Conservation (phyloP, 768 basidiomycete genomes). For the Boletus vermiculosoides region DNA sequence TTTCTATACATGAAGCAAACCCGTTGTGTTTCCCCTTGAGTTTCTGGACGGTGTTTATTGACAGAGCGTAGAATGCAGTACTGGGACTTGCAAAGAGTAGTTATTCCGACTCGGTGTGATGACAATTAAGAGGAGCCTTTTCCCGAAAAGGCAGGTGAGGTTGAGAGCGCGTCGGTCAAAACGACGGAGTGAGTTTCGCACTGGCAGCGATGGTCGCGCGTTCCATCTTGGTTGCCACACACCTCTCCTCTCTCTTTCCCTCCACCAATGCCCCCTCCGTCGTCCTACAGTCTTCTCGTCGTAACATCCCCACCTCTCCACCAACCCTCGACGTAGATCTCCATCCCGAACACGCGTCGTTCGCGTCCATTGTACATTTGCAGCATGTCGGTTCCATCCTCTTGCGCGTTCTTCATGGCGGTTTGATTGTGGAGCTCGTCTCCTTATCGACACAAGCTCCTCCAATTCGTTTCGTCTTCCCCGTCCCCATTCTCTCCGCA, state of each 20-base stretch:
- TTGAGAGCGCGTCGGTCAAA: background rate
- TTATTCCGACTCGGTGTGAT: no score
- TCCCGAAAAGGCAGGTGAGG: conserved; percentile 27
- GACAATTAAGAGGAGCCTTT: background rate
- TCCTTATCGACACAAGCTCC: conserved; percentile 65
- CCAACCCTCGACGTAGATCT: conserved; percentile 39
- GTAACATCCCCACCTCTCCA: conserved; percentile 49
- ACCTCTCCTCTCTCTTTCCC: conserved; percentile 64
- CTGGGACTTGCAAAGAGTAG: no score
- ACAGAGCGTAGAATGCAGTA: no score
- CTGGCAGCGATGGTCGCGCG: conserved; percentile 24
- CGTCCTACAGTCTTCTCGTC: conserved; percentile 58
- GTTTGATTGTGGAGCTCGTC: conserved; percentile 70
- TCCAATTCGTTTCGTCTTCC: conserved; percentile 77
- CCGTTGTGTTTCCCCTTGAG: no score
- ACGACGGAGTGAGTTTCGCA: background rate
- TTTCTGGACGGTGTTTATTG: background rate
- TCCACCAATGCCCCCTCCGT: conserved; percentile 49
- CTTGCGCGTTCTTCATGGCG: conserved; percentile 71
- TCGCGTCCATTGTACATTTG: conserved; percentile 56
- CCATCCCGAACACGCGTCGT: conserved; percentile 72
- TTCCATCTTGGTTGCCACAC: conserved; percentile 50
- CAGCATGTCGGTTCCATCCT: conserved; percentile 63
- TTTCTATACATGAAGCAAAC: background rate
- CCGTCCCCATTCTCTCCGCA: conserved; percentile 59